Evolutionary conservation across 345 rosid genomes (phyloP), one percentile per base, ranked within the genome.

Genomic region (Salix brachista): DNA sequence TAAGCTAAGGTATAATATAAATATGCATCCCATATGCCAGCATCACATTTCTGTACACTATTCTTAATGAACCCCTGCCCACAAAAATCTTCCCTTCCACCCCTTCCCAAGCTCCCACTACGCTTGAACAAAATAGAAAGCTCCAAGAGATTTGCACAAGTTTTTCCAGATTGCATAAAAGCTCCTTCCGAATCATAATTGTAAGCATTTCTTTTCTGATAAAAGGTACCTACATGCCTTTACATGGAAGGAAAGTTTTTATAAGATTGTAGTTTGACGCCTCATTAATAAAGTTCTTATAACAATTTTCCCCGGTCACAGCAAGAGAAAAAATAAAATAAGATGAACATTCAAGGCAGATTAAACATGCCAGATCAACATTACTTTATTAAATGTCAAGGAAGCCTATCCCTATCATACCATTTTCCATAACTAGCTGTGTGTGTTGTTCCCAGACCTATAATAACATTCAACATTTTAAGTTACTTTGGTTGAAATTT

Each of bases 391-490:
- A 26, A 26, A 26, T 26, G 28, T 26, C 28, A 28, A 28, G 1
- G 30, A 28, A 28, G 30, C 30, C 30, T 28, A 28, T 28, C 30
- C 30, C 30, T 28, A 1, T 28, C 30, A 1, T 1, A 28, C 30
- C 30, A 23, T 23, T 58, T 56, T 23, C 62, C 28, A 58, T n/a
- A 58, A n/a, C 4, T 25, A 58, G 62, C 28, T 56, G 62, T 58
- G 62, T n/a, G 4, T n/a, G 13, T n/a, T 14, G 11, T 23, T n/a
- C 28, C 28, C 14, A n/a, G 12, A n/a, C 62, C 62, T 58, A 23
- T 58, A 1, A 58, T 58, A 58, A 3, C 99, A 77, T 96, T 96
- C 99, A 30, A 30, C 32, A 30, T 30, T 30, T n/a, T n/a, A n/a
- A n/a, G n/a, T n/a, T n/a, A n/a, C n/a, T n/a, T 30, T 30, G 32